These are phyloP conservation scores for Aspergillus japonicus DNA, from an alignment of 2,329 filamentous ascomycete genomes.

Conservation along the genomic window DNA sequence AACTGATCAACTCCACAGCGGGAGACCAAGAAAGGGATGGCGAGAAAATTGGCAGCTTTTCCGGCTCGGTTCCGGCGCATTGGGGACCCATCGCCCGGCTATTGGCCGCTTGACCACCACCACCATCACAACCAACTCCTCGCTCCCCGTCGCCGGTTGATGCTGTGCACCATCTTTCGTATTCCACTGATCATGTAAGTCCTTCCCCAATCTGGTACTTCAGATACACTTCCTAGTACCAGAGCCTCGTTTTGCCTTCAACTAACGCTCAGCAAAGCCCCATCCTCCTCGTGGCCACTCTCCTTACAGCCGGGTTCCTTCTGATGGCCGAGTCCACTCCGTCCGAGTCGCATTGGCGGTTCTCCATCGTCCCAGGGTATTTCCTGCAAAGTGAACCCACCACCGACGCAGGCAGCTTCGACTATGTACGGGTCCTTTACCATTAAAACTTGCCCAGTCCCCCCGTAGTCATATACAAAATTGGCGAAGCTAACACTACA, in stretches of 20 bases:
- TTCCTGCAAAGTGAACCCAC: conserved; percentile 52
- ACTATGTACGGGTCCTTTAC: conserved; percentile 42
- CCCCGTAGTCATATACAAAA: conserved; percentile 3
- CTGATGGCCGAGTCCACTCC: conserved; percentile 19
- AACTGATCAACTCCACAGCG: neutral
- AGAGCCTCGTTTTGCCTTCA: neutral
- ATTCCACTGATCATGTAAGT: conserved; percentile 11
- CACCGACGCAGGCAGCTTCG: conserved; percentile 49
- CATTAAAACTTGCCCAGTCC: neutral
- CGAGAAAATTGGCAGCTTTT: neutral
- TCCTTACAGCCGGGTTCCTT: neutral
- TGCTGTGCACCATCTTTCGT: neutral
- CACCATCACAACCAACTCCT: neutral
- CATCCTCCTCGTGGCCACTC: neutral
- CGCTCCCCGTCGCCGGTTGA: neutral
- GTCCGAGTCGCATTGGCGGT: conserved; percentile 28
- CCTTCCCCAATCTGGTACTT: neutral
- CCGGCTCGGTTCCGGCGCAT: neutral
- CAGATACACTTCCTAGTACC: neutral
- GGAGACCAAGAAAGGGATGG: neutral
- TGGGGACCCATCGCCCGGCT: neutral
- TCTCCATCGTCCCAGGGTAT: conserved; percentile 47
- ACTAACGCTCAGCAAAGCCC: neutral
- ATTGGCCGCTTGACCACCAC: neutral
- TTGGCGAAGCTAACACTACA: neutral